Base-by-base conservation (phyloP, 2,329 filamentous ascomycete species). In the Aspergillus cejpii region DNA sequence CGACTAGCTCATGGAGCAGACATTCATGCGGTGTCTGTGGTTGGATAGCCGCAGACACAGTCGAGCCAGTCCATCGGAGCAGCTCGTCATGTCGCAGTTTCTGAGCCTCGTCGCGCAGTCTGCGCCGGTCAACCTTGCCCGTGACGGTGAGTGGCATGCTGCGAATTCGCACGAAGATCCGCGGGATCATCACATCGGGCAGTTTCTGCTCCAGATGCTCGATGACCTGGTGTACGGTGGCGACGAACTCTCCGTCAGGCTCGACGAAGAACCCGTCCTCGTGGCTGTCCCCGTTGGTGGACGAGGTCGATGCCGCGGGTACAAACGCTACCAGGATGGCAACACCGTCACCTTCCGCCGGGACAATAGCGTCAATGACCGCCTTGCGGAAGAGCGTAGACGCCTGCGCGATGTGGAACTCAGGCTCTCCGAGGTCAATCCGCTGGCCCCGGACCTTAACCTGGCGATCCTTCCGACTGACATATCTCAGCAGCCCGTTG, bases 241-340 rank as follows among this genome's bases (percentile, higher is more conserved):
- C 6, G 68, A 57, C 1, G 62, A 60, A 31, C 51, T 48, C 12
- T 49, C 58, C 3, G 70, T 43, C 27, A 68, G 26, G 26, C 11
- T 11, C 26, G 5, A 10, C 11, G 11, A 28, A 28, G 7, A 28
- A 28, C 26, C 5, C 4, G 8, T 24, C 23, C 5, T 12, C 26
- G 11, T 8, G 26, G 11, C 3, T 12, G 26, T 3, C 26, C 5
- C 26, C 26, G 11, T 28, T 28, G 6, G 3, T 28, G 26, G 26
- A 28, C 23, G 23, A 28, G 5, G 3, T 3, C 11, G 7, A 12
- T 12, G 26, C 26, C 26, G 26, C 66, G 1, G 59, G 46, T 0
- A 71, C 56, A 45, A 76, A 74, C 1, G 72, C 71, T 3, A 76
- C 70, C 11, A 79, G 58, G 1, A 67, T 71, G 19, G 71, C 68